Percentiles rank a stretch among this genome's conserved stretches.
Evolutionary conservation across 106 monocot species (phyloP).

Genomic region (Triglochin maritima): DNA sequence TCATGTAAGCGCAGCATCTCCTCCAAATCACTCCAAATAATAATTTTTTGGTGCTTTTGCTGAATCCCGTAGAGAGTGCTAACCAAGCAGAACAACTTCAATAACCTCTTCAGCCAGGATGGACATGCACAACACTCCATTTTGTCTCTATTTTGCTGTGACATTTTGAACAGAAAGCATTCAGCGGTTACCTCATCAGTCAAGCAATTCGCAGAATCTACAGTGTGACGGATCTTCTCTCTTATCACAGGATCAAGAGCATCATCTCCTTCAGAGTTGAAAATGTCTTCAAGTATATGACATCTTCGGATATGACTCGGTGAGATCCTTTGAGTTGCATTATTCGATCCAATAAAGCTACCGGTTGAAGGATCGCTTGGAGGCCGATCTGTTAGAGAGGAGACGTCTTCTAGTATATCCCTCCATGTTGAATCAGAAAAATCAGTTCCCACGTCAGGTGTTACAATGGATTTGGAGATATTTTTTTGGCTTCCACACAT

Average conservation of each 20-base stretch:
- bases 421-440: conserved; percentile 50
- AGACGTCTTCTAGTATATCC: conserved; percentile 67
- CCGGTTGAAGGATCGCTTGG: neutral
- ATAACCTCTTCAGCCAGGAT: conserved; percentile 53
- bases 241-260: conserved; percentile 2
- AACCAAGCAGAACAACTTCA: conserved; percentile 59
- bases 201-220: conserved; percentile 34
- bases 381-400: conserved; percentile 23
- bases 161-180: conserved; percentile 40
- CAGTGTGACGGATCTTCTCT: conserved; percentile 19
- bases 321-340: neutral
- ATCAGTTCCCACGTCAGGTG: neutral
- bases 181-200: conserved; percentile 15
- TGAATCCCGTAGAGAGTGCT: conserved; percentile 54
- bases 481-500: conserved; percentile 1
- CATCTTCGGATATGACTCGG: conserved; percentile 2
- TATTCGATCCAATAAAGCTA: neutral
- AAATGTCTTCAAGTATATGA: conserved; percentile 17
- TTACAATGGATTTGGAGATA: neutral
- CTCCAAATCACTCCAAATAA: conserved; percentile 41
- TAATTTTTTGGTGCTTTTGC: conserved; percentile 25
- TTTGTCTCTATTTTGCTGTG: neutral
- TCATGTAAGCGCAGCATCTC: conserved; percentile 25
- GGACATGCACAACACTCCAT: conserved; percentile 41
- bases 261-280: conserved; percentile 18